Evolutionary conservation across 371 early-diverging fungal genomes (phyloP), one percentile per base, ranked within the genome.

Genomic region (Choanephora cucurbitarum): DNA sequence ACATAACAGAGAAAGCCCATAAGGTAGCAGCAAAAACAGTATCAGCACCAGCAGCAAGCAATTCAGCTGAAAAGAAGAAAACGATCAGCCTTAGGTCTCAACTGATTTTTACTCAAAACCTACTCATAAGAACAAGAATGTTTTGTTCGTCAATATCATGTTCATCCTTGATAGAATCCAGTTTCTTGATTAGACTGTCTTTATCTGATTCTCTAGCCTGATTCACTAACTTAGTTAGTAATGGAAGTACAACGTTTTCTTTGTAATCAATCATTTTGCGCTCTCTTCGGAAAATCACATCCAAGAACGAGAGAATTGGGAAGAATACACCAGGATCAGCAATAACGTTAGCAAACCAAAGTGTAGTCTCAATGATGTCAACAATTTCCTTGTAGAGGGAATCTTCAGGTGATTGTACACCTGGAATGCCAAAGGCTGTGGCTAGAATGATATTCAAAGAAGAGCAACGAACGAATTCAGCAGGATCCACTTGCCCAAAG

Each of bases 71-170:
- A 44, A 17, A 13, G 14, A 13, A 52, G 52, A 17, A 41, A 32
- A 10, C 3, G 21, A 21, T 44, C 1, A 21, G 6, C 5, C 24
- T n/a, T 21, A 52, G 5, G 31, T 17, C 14, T 15, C 10, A 22
- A 13, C n/a, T 14, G 21, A 57, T 56, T 18, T 51, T 42, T 23
- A 60, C 6, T 10, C 44, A 4, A n/a, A 34, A 24, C 57, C 54
- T 70, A 68, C 75, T 49, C 31, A 66, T 52, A 9, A 64, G 49
- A 0, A 64, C 49, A 1, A 55, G 7, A 14, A 68, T 28, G 24
- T 51, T 52, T 21, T n/a, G 14, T 17, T 59, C 64, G 37, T 58
- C 59, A 21, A 64, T 32, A 3, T 33, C 43, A 11, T 41, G 15
- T 28, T 45, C 32, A 7, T 58, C 47, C 22, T 52, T 64, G 8